Evolutionary conservation across 2,329 filamentous ascomycete genomes (phyloP).

Genomic region (Capronia americana): DNA sequence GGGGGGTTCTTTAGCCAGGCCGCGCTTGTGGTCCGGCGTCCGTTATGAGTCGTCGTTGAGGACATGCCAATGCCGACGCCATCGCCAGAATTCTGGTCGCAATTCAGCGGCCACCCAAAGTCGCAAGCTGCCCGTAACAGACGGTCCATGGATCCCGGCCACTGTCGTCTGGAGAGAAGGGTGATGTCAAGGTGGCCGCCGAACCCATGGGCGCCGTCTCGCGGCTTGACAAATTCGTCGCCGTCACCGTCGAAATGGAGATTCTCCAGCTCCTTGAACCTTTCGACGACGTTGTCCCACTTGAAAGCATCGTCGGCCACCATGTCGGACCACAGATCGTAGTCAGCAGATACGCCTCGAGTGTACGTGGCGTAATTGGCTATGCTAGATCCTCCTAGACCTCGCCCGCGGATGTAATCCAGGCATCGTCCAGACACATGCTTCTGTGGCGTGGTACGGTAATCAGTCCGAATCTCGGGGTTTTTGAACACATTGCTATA

Average conservation of each 20-base stretch:
- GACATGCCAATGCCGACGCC: neutral
- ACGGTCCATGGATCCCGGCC: slow-evolving; percentile 13
- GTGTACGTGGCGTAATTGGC: slow-evolving; percentile 62
- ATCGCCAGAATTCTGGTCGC: slow-evolving; percentile 11
- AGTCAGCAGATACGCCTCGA: slow-evolving; percentile 56
- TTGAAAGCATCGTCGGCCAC: slow-evolving; percentile 62
- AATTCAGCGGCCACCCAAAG: slow-evolving; percentile 48
- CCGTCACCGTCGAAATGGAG: slow-evolving; percentile 22
- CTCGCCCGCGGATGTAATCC: slow-evolving; percentile 58
- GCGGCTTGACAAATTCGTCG: slow-evolving; percentile 10
- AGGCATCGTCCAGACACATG: slow-evolving; percentile 54
- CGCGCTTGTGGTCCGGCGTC: neutral
- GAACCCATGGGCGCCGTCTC: slow-evolving; percentile 13
- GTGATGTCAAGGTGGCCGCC: slow-evolving; percentile 9
- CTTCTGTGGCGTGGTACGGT: slow-evolving; percentile 57
- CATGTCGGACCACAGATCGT: slow-evolving; percentile 58
- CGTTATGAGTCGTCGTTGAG: neutral
- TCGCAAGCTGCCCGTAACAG: slow-evolving; percentile 42
- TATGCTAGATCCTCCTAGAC: slow-evolving; percentile 59
- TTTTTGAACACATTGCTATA: slow-evolving; percentile 58
- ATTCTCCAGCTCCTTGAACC: slow-evolving; percentile 62
- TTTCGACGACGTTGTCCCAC: slow-evolving; percentile 60
- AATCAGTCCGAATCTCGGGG: slow-evolving; percentile 56
- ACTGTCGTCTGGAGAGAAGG: slow-evolving; percentile 3
- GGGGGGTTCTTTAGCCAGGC: slow-evolving; percentile 4